Percentiles rank a stretch among this genome's conserved stretches.
phyloP scores from a whole-genome alignment of 192 early-diverging fungal species.

The Helicostylum pulchrum region DNA sequence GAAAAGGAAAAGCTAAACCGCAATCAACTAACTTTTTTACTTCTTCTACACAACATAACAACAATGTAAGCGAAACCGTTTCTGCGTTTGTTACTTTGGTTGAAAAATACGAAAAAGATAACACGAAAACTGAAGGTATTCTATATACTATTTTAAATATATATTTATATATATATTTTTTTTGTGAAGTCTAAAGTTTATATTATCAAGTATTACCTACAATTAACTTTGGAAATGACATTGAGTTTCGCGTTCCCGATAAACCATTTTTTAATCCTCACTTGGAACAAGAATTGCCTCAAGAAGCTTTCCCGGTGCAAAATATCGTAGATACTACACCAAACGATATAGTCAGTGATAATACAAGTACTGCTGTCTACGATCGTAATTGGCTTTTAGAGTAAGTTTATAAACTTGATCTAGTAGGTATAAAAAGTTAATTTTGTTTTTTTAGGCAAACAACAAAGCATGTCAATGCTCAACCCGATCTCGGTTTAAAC shows the following conservation, averaged over 20 bases:
- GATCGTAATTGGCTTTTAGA: conserved; percentile 55
- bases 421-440: background rate
- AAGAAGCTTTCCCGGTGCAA: background rate
- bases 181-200: background rate
- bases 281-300: background rate
- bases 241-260: conserved; percentile 1
- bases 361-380: conserved; percentile 7
- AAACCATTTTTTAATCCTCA: background rate
- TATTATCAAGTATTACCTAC: background rate
- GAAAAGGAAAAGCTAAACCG: conserved; percentile 17
- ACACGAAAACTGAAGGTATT: background rate
- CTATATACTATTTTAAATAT: background rate
- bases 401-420: conserved; percentile 21
- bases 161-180: background rate
- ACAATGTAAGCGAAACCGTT: background rate
- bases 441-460: background rate
- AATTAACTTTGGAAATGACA: background rate
- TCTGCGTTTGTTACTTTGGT: background rate
- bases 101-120: conserved; percentile 3
- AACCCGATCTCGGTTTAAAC: conserved; percentile 51
- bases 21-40: background rate
- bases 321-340: no score
- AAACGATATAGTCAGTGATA: no score
- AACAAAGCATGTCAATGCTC: conserved; percentile 26
- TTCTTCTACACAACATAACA: background rate